Evolutionary conservation across 129 eudicot species (phyloP).

Genomic region (Tagetes erecta): DNA sequence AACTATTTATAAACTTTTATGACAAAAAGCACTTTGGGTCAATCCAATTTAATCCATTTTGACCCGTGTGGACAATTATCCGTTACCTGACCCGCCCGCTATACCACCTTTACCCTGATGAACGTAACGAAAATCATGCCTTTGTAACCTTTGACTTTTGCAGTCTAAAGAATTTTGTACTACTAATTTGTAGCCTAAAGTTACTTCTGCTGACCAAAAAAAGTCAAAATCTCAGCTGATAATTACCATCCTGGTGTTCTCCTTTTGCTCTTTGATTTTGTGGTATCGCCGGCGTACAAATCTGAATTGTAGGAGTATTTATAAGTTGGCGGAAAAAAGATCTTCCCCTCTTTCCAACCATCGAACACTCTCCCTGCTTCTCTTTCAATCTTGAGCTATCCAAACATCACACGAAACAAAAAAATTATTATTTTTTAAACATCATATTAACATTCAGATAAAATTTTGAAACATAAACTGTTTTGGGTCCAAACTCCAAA

Average conservation of each 20-base stretch:
- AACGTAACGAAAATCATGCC: background rate
- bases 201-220: background rate
- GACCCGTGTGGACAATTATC: background rate
- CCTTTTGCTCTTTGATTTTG: slow-evolving; percentile 56
- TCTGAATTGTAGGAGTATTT: slow-evolving; percentile 61
- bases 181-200: slow-evolving; percentile 3
- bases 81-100: background rate
- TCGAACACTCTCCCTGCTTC: slow-evolving; percentile 60
- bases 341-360: slow-evolving; percentile 67
- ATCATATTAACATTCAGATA: background rate
- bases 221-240: slow-evolving; percentile 11
- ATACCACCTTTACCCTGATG: background rate
- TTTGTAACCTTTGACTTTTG: slow-evolving; percentile 4
- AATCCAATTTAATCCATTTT: background rate
- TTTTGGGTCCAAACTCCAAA: background rate
- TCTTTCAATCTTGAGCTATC: slow-evolving; percentile 58
- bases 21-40: background rate
- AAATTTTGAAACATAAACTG: background rate
- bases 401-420: slow-evolving; percentile 23
- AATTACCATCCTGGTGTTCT: slow-evolving; percentile 70
- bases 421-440: background rate
- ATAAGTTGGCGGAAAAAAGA: slow-evolving; percentile 59
- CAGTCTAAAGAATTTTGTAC: background rate
- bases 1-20: background rate
- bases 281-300: slow-evolving; percentile 50